Base-by-base conservation (phyloP, 768 basidiomycete genomes). In the Pleurotus sapidus region DNA sequence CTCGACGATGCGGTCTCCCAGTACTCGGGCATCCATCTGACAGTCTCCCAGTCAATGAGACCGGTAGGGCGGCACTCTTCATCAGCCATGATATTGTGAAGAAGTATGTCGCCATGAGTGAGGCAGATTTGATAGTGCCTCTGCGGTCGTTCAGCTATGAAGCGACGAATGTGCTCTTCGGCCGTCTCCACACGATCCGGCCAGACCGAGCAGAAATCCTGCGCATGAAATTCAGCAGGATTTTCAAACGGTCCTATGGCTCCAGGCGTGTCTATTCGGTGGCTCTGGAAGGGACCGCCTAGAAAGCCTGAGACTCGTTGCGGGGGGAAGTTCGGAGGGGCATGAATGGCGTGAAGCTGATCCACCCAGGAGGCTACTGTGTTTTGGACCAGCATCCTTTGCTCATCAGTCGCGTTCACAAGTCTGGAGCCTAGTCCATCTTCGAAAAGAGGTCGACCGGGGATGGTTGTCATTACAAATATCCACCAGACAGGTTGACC, bases 81-180 rank as follows among this genome's bases (percentile, higher is more conserved):
- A 56, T 70, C 68, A n/a, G 69, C 62, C 3, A 76, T 64, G 50
- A 75, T 63, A 63, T 75, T 76, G 45, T 69, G 69, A 11, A 68
- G 70, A 46, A 71, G 67, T 40, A 76, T 45, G 57, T 76, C 74
- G 38, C 72, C 71, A 60, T 76, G 75, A 37, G 64, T 63, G 61
- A 76, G 61, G 51, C 49, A 46, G n/a, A 65, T 55, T 8, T 47
- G 23, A 53, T 67, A 64, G n/a, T 38, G 17, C 27, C 40, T 53
- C 15, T 7, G 34, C 11, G 50, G 50, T 20, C 60, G 42, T 55
- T 56, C 57, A n/a, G 51, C 50, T 7, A 59, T 42, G 14, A 58
- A 39, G 34, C 54, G 57, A 12, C 49, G 37, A 9, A 43, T 20
- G 18, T 20, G 20, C 11, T 58, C 57, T n/a, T 58, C 54, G 4